A percentile compares a stretch with the other conserved stretches of the same genome.
phyloP scores from a whole-genome alignment of 2,329 filamentous ascomycete species.

The Dactylella cylindrospora region DNA sequence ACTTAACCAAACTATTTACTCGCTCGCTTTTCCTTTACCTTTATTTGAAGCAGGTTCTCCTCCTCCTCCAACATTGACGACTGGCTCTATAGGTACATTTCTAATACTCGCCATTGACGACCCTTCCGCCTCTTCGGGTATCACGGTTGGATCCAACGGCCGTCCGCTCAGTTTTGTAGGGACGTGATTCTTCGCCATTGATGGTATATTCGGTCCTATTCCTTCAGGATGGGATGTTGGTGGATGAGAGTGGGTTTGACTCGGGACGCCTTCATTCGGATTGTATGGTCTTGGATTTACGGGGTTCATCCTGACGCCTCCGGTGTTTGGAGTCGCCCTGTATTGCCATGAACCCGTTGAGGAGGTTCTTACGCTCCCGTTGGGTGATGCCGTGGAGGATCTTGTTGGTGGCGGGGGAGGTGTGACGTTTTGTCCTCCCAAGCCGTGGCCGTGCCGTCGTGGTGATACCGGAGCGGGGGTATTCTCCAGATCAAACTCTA shows the following conservation, averaged over 20 bases:
- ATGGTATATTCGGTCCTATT: constrained; percentile 31
- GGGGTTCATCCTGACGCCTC: constrained; percentile 21
- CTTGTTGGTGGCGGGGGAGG: constrained; percentile 33
- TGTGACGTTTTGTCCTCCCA: constrained; percentile 23
- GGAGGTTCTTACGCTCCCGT: constrained; percentile 22
- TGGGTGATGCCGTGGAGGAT: constrained; percentile 40
- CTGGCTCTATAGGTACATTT: constrained; percentile 16
- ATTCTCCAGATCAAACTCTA: constrained; percentile 32
- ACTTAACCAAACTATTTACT: constrained; percentile 9
- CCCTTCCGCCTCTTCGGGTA: constrained; percentile 35
- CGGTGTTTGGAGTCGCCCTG: constrained; percentile 30
- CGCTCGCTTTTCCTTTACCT: constrained; percentile 13
- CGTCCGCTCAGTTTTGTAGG: constrained; percentile 31
- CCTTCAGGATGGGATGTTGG: constrained; percentile 18
- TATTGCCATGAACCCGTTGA: constrained; percentile 41
- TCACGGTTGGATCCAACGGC: constrained; percentile 36
- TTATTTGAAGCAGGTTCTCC: constrained; percentile 13
- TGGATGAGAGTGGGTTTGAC: constrained; percentile 4
- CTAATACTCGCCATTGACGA: constrained; percentile 39
- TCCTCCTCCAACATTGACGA: too few relatives aligned
- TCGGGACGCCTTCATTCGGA: constrained; percentile 24
- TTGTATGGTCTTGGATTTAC: constrained; percentile 35
- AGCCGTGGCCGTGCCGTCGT: constrained; percentile 24
- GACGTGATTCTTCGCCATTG: constrained; percentile 21
- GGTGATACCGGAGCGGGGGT: constrained; percentile 16